These are phyloP conservation scores for Trametes gibbosa DNA, from an alignment of 768 basidiomycete species.

Conservation along the genomic window DNA sequence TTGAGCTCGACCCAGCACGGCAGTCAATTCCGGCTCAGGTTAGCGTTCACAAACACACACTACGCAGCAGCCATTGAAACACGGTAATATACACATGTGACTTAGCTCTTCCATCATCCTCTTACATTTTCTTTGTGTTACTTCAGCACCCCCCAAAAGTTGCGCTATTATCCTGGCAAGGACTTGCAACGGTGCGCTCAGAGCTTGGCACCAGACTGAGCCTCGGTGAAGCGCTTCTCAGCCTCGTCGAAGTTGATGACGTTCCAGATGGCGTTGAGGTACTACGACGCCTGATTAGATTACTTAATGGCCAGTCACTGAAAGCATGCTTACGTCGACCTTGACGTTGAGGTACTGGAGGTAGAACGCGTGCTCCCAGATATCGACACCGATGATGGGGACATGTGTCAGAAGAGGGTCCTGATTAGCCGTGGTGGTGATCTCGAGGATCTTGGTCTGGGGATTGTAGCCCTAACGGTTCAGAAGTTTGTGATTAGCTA, in stretches of 20 bases:
- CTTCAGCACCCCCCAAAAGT: background rate
- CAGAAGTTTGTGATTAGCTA: background rate
- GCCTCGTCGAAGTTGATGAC: constrained; percentile 75
- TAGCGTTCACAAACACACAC: no score
- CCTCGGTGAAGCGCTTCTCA: constrained; percentile 60
- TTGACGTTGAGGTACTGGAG: constrained; percentile 96
- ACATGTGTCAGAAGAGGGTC: constrained; percentile 77
- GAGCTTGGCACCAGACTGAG: constrained; percentile 34
- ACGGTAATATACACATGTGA: constrained; percentile 16
- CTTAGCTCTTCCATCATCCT: constrained; percentile 4
- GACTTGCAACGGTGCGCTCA: constrained; percentile 22
- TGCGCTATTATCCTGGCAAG: background rate
- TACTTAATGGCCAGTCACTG: no score
- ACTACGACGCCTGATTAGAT: constrained; percentile 37
- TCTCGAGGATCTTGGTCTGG: constrained; percentile 68
- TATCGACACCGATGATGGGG: constrained; percentile 89
- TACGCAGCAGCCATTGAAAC: constrained; percentile 7
- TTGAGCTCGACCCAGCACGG: no score
- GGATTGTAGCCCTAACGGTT: constrained; percentile 64
- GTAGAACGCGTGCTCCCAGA: constrained; percentile 98
- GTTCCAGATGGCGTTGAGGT: constrained; percentile 75
- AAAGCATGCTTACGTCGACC: constrained; percentile 64
- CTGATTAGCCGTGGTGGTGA: constrained; percentile 93
- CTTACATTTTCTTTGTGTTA: constrained; percentile 3
- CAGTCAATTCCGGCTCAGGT: no score